Conservation (phyloP, 2,329 filamentous ascomycete genomes). For the Neopestalotiopsis sp. region DNA sequence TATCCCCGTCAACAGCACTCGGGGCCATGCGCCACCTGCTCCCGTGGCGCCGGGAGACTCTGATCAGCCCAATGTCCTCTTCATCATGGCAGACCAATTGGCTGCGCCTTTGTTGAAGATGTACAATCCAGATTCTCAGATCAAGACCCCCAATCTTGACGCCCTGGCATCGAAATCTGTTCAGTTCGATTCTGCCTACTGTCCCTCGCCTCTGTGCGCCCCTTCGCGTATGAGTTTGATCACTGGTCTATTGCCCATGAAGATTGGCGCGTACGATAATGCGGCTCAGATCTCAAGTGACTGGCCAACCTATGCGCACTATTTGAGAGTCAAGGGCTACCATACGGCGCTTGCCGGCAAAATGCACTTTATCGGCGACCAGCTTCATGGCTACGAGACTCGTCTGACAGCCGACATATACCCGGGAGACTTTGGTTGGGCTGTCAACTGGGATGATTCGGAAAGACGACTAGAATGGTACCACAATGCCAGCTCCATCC, state of each 20-base stretch:
- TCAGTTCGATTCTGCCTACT: slow-evolving; percentile 93
- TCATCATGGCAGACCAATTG: slow-evolving; percentile 97
- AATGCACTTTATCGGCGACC: slow-evolving; percentile 97
- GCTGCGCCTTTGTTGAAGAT: slow-evolving; percentile 90
- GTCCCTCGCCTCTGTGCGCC: slow-evolving; percentile 89
- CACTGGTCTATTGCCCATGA: slow-evolving; percentile 87
- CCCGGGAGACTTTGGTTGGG: slow-evolving; percentile 92
- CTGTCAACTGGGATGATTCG: slow-evolving; percentile 93
- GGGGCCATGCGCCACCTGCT: not conserved
- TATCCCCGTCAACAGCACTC: slow-evolving; percentile 26
- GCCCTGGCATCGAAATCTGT: slow-evolving; percentile 80
- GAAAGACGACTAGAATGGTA: slow-evolving; percentile 90
- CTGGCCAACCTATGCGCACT: slow-evolving; percentile 90
- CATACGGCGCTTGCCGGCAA: slow-evolving; percentile 92
- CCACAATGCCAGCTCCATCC: slow-evolving; percentile 92
- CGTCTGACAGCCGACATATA: slow-evolving; percentile 95
- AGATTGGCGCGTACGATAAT: slow-evolving; percentile 92
- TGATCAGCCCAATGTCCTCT: slow-evolving; percentile 77
- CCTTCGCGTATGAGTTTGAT: slow-evolving; percentile 95
- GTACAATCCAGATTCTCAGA: slow-evolving; percentile 86
- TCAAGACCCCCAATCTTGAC: slow-evolving; percentile 91
- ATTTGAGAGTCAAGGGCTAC: slow-evolving; percentile 83
- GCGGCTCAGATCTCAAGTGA: slow-evolving; percentile 84
- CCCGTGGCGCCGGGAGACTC: slow-evolving; percentile 22
- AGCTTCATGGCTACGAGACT: slow-evolving; percentile 92